Base-by-base conservation (phyloP, 495 filamentous ascomycete genomes). In the Aspergillus homomorphus region DNA sequence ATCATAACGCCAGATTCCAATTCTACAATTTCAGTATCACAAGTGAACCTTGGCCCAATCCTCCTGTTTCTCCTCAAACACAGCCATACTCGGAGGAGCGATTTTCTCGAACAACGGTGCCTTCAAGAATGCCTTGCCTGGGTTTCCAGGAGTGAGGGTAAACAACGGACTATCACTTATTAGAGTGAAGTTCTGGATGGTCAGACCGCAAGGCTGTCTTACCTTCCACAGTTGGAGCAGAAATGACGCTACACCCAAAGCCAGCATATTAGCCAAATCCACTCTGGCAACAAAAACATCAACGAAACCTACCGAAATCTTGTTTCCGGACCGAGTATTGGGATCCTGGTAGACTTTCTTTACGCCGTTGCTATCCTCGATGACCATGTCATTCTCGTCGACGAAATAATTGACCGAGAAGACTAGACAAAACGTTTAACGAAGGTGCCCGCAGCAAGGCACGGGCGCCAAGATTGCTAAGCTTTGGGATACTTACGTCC, bases 161-260 rank as follows among this genome's bases (percentile, higher is more conserved):
- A 59, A 59, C 1, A 60, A 21, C 2, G 66, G 55, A 49, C 69
- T 72, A 16, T 0, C 24, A 14, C 12, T 24, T 51, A 19, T 55
- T 15, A 53, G 23, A 49, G 14, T 10, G 8, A 38, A 24, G 22
- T 14, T 10, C 44, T 19, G 1, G 2, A 19, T 18, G 16, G 1
- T 42, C 20, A 45, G 38, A 19, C n/a, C 38, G 22, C 24, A 5
- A 28, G 28, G 10, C 45, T 10, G n/a, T 46, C 53, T 22, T 60
- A 70, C 66, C 69, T 72, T 41, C 68, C 69, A 57, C 68, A 72
- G 44, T 48, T 60, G 9, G 68, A 66, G 38, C 69, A 72, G 54
- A 72, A 72, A 53, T 62, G 22, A 9, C 68, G 64, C 67, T 72
- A 15, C 8, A 30, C 33, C 33, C 33, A 38, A 15, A 23, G 10